Conservation (phyloP, 2,329 filamentous ascomycete species). For the Colletotrichum chrysophilum region DNA sequence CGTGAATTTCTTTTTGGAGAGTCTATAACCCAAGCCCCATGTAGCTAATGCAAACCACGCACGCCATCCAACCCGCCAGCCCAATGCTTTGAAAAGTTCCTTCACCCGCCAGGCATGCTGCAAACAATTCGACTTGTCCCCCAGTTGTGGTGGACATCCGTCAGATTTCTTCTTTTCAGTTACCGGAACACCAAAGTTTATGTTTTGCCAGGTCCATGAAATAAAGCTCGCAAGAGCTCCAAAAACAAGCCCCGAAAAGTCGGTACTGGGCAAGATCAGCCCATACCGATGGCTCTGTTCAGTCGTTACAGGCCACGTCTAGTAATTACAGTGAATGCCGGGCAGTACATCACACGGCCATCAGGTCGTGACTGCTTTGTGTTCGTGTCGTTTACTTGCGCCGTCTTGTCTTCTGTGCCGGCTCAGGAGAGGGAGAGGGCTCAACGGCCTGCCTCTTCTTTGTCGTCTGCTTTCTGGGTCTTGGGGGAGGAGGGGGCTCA, state of each 20-base stretch:
- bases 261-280: not conserved
- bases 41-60: not conserved
- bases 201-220: not conserved
- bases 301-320: not conserved
- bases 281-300: not conserved
- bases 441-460: conserved; percentile 53
- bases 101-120: not conserved
- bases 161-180: not conserved
- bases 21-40: not conserved
- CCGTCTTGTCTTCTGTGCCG: conserved; percentile 28
- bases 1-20: conserved; percentile 1
- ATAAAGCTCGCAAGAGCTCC: not conserved
- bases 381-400: conserved; percentile 11
- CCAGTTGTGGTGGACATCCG: not conserved
- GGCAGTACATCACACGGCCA: not conserved
- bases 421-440: conserved; percentile 23
- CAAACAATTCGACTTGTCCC: not conserved
- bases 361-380: not conserved
- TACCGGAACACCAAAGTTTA: not conserved
- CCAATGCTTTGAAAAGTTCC: not conserved
- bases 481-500: conserved; percentile 56
- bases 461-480: conserved; percentile 51
- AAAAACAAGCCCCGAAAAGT: not conserved
- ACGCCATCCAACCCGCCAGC: not conserved
- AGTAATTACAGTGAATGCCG: conserved; percentile 8